Base-by-base conservation (phyloP, 2,329 filamentous ascomycete species). In the Arthroderma uncinatum region DNA sequence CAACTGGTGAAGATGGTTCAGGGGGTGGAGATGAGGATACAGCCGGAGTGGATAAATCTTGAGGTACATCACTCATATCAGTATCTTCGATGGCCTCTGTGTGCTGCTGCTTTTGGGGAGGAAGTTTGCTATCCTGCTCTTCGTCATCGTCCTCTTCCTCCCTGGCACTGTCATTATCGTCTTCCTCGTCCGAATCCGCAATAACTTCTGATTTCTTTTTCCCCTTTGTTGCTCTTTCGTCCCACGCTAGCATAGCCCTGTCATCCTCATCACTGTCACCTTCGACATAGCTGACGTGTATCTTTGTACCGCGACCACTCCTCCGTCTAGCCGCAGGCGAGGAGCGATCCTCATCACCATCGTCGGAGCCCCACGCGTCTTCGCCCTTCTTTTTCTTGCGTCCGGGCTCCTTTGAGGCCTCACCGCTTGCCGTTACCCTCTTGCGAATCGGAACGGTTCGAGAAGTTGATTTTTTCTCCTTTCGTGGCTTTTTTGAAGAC, bases 211-310 rank as follows among this genome's bases (percentile, higher is more conserved):
- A 64, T 34, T 70, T 65, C 1, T 67, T 64, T 53, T 68, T 65
- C 34, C 64, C 64, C 25, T 67, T 62, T 10, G 63, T 59, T 19
- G 66, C 57, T 14, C 65, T 61, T 59, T 70, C 60, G 34, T 72
- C 65, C 64, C 66, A 69, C 39, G 72, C 68, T 36, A 70, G 66
- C 66, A 76, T 72, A 55, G 75, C 72, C 40, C 67, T 62, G 53
- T 75, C 73, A 19, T 74, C 73, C 36, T 75, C 73, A 34, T 73
- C 73, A 44, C 71, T 76, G 58, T 73, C 71, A 19, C 68, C 70
- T 57, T 78, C 74, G 4, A 66, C 71, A 59, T 76, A 76, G 59
- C 70, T 74, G 59, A 76, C 66, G 12, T 65, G 65, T 33, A 67
- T 64, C 9, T 64, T 65, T 4, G 65, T 65, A 19, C 66, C 70